Evolutionary conservation across 2,329 filamentous ascomycete species (phyloP).

Genomic region (Fusarium citri): DNA sequence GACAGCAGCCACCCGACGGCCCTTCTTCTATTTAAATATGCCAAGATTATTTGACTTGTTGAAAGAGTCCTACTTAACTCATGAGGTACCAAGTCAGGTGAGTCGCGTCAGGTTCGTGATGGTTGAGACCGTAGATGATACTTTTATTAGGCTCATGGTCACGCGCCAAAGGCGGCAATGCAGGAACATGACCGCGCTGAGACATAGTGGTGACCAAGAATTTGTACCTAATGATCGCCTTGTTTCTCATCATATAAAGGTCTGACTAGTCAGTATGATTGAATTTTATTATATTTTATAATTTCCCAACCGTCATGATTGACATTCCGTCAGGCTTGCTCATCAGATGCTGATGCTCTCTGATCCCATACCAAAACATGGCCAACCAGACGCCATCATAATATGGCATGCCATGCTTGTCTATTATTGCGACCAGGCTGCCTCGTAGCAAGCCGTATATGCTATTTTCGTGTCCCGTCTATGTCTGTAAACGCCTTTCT

Average conservation of each 20-base stretch:
- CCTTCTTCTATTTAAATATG: slow-evolving; percentile 28
- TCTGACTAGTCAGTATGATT: slow-evolving; percentile 33
- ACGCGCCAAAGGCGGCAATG: slow-evolving; percentile 33
- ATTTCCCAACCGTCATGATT: slow-evolving; percentile 30
- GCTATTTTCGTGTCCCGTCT: slow-evolving; percentile 17
- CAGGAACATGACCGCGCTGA: slow-evolving; percentile 41
- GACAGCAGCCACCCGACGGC: slow-evolving; percentile 3
- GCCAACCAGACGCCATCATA: slow-evolving; percentile 18
- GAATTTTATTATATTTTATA: slow-evolving; percentile 9
- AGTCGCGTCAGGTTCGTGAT: slow-evolving; percentile 39
- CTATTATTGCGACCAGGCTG: slow-evolving; percentile 15
- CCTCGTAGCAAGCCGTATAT: slow-evolving; percentile 19
- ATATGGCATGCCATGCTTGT: slow-evolving; percentile 1
- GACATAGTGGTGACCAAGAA: slow-evolving; percentile 35
- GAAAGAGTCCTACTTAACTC: neutral
- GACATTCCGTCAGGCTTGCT: slow-evolving; percentile 35
- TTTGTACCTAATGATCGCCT: slow-evolving; percentile 26
- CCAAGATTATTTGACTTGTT: neutral
- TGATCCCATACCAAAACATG: slow-evolving; percentile 28
- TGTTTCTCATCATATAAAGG: slow-evolving; percentile 2
- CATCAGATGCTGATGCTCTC: slow-evolving; percentile 32
- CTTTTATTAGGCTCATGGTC: slow-evolving; percentile 17
- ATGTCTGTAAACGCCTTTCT: slow-evolving; percentile 29
- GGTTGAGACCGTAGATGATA: slow-evolving; percentile 36
- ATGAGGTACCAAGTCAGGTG: slow-evolving; percentile 35